Evolutionary conservation across 179 eudicot species (phyloP), one percentile per base, ranked within the genome.

Genomic region (Actinidia arguta): DNA sequence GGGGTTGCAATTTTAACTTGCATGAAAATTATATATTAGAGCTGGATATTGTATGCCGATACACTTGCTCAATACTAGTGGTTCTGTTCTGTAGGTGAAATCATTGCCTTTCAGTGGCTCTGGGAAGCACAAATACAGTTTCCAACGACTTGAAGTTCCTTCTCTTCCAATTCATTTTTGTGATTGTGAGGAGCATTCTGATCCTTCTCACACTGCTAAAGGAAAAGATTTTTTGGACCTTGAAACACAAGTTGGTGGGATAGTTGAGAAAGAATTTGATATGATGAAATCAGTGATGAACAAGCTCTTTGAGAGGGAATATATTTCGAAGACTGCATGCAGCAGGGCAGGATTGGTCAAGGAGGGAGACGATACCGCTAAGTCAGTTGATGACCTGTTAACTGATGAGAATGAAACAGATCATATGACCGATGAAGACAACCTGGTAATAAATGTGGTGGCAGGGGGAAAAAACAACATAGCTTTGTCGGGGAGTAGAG

Each of bases 101-200:
- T 82, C 89, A 66, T 76, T 96, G 81, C 93, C 99, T 77, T 83
- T 86, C 64, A 88, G 83, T 71, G 99, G 99, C 79, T 89, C 93
- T 66, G 99, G 99, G 61, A 96, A 92, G 88, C 99, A 96, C 93
- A 96, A 96, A 76, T 96, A 96, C 89, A 96, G 99, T 85, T 96
- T 96, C 83, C 98, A 92, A 78, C 99, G 96, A 17, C 79, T 93
- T 81, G 87, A 87, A 83, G 92, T 84, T 73, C 93, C 96, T 64
- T 50, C 92, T 14, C 83, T 82, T 44, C 97, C 98, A 27, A 66
- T 81, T 87, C 93, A 96, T 87, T 91, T 95, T 86, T 96, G 98
- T 88, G 98, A 92, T 84, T 96, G 99, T 89, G 94, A 88, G 54
- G 95, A 92, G 82, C 95, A 96, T 79, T 87, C 85, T 72, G 83